These are phyloP conservation scores for Lepidium didymum DNA, from an alignment of 345 rosid species.

Conservation along the genomic window DNA sequence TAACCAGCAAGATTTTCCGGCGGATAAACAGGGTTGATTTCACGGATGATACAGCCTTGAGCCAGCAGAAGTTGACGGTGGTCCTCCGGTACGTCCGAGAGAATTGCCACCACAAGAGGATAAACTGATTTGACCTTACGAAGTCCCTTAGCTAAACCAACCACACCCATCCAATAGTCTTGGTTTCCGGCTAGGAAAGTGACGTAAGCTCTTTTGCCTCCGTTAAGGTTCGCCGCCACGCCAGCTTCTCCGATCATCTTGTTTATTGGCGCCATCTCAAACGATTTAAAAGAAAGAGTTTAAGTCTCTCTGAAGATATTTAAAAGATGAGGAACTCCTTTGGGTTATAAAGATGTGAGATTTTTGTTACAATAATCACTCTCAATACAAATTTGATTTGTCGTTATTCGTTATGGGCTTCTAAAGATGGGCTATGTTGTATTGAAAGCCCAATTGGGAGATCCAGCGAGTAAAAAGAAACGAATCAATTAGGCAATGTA, in stretches of 20 bases:
- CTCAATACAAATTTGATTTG: no score
- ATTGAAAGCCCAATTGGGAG: background rate
- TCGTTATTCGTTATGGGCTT: background rate
- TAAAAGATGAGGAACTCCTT: no score
- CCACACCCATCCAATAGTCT: constrained; percentile 61
- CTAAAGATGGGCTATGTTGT: background rate
- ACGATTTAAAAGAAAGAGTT: no score
- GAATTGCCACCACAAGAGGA: constrained; percentile 59
- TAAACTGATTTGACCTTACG: constrained; percentile 41
- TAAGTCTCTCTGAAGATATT: no score
- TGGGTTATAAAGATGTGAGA: no score
- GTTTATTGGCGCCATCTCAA: background rate
- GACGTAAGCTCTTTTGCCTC: constrained; percentile 33
- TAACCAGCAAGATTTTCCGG: constrained; percentile 47
- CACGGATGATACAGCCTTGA: constrained; percentile 54
- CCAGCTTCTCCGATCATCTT: background rate
- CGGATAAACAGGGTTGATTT: constrained; percentile 48
- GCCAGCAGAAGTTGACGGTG: constrained; percentile 46
- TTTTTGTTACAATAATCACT: no score
- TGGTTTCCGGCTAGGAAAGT: constrained; percentile 59
- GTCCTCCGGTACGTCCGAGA: constrained; percentile 59
- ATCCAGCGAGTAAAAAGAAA: background rate
- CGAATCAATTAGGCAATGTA: background rate
- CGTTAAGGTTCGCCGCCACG: background rate
- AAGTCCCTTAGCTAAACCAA: constrained; percentile 57